Evolutionary conservation across 441 rosid genomes (phyloP), one percentile per base, ranked within the genome.

Genomic region (Mallotus japonicus): DNA sequence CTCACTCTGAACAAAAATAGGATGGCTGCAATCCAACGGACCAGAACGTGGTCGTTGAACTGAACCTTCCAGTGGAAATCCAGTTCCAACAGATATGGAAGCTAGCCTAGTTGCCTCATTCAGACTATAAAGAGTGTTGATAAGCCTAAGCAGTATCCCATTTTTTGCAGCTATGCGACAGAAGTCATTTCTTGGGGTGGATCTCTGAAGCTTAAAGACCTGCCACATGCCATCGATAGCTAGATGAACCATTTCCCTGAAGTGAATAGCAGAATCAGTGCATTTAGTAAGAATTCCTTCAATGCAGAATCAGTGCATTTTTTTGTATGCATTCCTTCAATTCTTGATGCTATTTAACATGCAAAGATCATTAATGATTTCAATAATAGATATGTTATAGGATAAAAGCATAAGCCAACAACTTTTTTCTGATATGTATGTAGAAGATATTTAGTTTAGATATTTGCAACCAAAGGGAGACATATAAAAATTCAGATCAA

Each of bases 201-300:
- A 92, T 72, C 91, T 83, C 79, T 87, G 97, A 81, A 96, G 99
- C 87, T 93, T 93, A 84, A 93, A 93, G 73, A 92, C 95, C 86
- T 92, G 98, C 99, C 99, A 96, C 93, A 92, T 92, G 84, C 97
- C 97, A 77, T 96, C 99, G 73, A 96, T 92, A 78, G 98, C 99
- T 69, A 96, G 89, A 78, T 96, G 99, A 84, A 93, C 97, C 97
- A 93, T 96, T 87, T 96, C 99, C 97, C 98, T 93, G 92, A 76
- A 81, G 80, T 60, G 70, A 59, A 75, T 78, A 82, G n/a, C 81
- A 74, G 70, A 76, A 72, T 66, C 56, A 67, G 63, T 67, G 62
- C 55, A 71, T 40, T 54, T 44, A 58, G 61, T 19, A 73, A 22
- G 53, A 69, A 17, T 12, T n/a, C n/a, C n/a, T n/a, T n/a, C n/a